Conservation (phyloP, 2,329 filamentous ascomycete species). For the Xylaria arbuscula region DNA sequence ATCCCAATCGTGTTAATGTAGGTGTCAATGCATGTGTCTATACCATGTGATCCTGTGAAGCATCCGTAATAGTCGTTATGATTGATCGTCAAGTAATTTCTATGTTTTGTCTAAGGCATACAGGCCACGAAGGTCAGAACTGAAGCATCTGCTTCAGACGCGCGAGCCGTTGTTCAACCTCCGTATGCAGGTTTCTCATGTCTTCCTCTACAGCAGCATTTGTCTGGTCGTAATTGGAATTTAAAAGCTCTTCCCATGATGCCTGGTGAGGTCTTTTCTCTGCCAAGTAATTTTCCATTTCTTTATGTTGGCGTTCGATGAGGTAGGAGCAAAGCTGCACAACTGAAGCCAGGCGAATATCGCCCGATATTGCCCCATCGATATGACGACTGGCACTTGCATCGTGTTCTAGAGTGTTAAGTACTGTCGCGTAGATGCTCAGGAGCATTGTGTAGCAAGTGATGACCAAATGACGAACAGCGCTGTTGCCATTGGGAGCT, state of each 20-base stretch:
- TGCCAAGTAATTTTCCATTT: neutral
- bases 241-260: neutral
- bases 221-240: neutral
- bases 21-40: too few relatives aligned
- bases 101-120: neutral
- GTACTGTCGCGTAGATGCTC: neutral
- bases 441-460: constrained; percentile 4
- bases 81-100: too few relatives aligned
- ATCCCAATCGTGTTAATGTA: too few relatives aligned
- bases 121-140: neutral
- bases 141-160: neutral
- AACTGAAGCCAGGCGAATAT: neutral
- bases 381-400: neutral
- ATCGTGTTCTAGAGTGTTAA: neutral
- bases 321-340: constrained; percentile 14
- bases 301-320: constrained; percentile 3
- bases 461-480: neutral
- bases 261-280: neutral
- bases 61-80: too few relatives aligned
- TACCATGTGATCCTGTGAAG: too few relatives aligned
- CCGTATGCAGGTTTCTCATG: neutral
- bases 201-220: neutral
- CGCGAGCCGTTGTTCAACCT: constrained; percentile 5
- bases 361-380: neutral
- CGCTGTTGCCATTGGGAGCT: neutral